These are phyloP conservation scores for Oryza meridionalis DNA, from an alignment of 176 grass and related monocot species.

Conservation along the genomic window DNA sequence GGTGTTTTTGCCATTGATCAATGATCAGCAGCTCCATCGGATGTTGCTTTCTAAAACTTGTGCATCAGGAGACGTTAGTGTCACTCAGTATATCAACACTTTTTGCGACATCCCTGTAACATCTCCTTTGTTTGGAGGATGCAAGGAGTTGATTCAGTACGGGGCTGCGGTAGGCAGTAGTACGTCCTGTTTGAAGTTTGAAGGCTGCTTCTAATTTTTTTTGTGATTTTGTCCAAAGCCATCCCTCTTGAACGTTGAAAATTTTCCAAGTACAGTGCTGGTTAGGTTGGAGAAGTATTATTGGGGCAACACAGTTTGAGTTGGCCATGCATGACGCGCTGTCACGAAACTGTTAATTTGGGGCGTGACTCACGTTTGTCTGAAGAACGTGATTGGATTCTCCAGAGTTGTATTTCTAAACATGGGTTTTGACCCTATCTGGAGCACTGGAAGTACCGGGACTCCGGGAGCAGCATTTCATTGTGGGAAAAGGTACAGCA, in stretches of 20 bases:
- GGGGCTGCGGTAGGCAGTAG: too few species aligned
- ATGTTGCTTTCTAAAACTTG: not conserved
- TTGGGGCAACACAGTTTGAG: not conserved
- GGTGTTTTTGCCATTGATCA: not conserved
- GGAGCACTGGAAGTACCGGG: not conserved
- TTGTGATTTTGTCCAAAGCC: not conserved
- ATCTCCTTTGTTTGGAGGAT: not conserved
- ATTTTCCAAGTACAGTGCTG: not conserved
- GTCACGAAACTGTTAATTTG: not conserved
- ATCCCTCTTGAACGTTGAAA: not conserved
- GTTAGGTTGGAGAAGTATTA: not conserved
- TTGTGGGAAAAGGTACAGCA: too few species aligned
- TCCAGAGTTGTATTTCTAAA: not conserved
- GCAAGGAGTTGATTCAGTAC: not conserved
- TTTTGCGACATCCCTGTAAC: not conserved
- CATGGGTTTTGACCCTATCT: not conserved
- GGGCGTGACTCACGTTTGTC: slow-evolving; percentile 2
- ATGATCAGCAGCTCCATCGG: not conserved
- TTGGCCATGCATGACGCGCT: not conserved
- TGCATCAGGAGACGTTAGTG: not conserved
- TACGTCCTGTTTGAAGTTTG: not conserved
- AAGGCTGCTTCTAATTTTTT: not conserved
- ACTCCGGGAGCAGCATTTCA: too few species aligned
- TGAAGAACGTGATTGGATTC: not conserved
- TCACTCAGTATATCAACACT: not conserved